Percentiles rank a stretch among this genome's conserved stretches.
Conservation (phyloP, 345 rosid genomes). For the Citrus trifoliata region DNA sequence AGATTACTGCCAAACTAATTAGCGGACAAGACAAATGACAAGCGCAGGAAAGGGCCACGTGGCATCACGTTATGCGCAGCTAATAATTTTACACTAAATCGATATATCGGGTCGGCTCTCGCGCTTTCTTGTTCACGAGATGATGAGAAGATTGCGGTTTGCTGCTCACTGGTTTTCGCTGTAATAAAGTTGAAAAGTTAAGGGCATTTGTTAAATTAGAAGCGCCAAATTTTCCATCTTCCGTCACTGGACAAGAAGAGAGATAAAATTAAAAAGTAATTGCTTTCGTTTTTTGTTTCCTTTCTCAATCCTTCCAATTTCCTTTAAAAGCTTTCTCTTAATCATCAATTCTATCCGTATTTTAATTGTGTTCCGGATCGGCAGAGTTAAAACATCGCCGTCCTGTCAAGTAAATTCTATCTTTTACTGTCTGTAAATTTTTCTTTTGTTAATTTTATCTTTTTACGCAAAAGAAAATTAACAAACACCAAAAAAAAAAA, state of each 20-base stretch:
- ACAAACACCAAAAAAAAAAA: neutral
- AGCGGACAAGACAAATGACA: neutral
- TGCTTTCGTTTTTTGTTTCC: neutral
- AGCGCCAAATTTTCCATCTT: constrained; percentile 36
- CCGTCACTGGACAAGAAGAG: constrained; percentile 11
- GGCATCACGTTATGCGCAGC: constrained; percentile 7
- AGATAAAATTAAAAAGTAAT: neutral
- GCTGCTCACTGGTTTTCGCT: constrained; percentile 11
- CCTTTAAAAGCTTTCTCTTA: constrained; percentile 1
- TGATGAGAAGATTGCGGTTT: constrained; percentile 15
- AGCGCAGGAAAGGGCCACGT: constrained; percentile 22
- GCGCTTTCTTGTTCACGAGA: constrained; percentile 1
- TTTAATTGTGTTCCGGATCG: neutral
- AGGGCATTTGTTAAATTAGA: constrained; percentile 18
- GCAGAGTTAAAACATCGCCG: constrained; percentile 4
- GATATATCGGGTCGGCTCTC: constrained; percentile 18
- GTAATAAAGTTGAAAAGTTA: constrained; percentile 12
- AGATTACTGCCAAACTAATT: neutral
- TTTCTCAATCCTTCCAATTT: neutral
- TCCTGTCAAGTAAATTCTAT: constrained; percentile 23
- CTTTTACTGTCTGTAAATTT: neutral
- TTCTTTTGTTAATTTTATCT: neutral
- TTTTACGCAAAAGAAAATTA: neutral
- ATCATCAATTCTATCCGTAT: constrained; percentile 1
- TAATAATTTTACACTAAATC: neutral